Conservation (phyloP, 352 stramenopile genomes). For the Pythium phragmitis region DNA sequence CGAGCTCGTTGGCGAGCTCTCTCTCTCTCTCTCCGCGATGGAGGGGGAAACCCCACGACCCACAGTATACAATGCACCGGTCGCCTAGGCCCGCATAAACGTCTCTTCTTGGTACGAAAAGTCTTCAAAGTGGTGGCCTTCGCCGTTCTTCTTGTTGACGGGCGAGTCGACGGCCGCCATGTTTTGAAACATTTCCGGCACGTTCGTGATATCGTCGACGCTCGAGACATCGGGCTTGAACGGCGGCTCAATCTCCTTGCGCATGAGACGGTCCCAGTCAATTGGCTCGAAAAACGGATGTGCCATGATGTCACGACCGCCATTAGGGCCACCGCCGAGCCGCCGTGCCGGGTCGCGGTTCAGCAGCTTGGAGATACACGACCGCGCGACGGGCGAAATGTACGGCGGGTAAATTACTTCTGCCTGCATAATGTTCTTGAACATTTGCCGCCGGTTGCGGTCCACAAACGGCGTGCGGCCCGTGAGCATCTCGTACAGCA, state of each 20-base stretch:
- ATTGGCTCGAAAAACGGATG: conserved; percentile 85
- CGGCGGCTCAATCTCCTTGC: conserved; percentile 78
- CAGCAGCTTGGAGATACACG: conserved; percentile 88
- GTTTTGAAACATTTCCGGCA: conserved; percentile 89
- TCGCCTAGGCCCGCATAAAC: conserved; percentile 29
- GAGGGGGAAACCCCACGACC: not conserved
- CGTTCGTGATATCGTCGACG: conserved; percentile 86
- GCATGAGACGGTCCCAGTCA: conserved; percentile 85
- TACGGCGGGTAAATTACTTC: conserved; percentile 88
- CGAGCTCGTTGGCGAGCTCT: not conserved
- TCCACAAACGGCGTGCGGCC: conserved; percentile 86
- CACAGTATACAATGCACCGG: conserved; percentile 1
- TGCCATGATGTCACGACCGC: conserved; percentile 86
- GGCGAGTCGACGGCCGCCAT: conserved; percentile 87
- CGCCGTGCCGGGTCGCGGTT: conserved; percentile 92
- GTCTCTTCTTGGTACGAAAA: conserved; percentile 89
- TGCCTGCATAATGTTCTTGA: conserved; percentile 90
- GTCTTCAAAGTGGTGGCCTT: conserved; percentile 87
- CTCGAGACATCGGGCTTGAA: conserved; percentile 80
- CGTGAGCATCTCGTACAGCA: conserved; percentile 89
- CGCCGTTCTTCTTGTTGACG: conserved; percentile 84
- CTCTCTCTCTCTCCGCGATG: not conserved
- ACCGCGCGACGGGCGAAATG: conserved; percentile 71
- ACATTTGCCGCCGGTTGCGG: conserved; percentile 87
- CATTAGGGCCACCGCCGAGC: conserved; percentile 88